Percentiles rank a stretch among this genome's conserved stretches.
These are phyloP conservation scores for Rubia balearica DNA, from an alignment of 305 asterid species.

Conservation along the genomic window DNA sequence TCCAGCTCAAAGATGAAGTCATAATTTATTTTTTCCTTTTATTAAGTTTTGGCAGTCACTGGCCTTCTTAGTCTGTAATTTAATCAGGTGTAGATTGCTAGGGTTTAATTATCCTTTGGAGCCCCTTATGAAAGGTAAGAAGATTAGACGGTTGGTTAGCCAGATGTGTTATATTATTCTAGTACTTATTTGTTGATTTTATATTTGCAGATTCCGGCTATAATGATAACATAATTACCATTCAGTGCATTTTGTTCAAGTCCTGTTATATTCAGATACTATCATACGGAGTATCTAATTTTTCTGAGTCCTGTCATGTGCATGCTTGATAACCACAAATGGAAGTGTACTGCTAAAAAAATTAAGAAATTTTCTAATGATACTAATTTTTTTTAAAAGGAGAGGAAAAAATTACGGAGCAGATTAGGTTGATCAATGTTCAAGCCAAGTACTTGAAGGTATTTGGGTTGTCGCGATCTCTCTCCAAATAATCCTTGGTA, in stretches of 20 bases:
- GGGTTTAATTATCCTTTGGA: conserved; percentile 27
- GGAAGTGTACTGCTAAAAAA: no score
- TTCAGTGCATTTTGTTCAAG: not conserved
- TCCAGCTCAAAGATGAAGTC: conserved; percentile 60
- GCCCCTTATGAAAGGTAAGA: conserved; percentile 25
- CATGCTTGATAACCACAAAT: no score
- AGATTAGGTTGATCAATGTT: not conserved
- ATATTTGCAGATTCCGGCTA: conserved; percentile 1
- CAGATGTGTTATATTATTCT: conserved; percentile 18
- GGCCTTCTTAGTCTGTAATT: conserved; percentile 34
- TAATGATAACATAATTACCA: not conserved
- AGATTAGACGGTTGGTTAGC: conserved; percentile 33
- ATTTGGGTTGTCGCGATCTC: not conserved
- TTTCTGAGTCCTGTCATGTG: no score
- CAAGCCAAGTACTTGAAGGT: not conserved
- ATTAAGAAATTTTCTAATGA: no score
- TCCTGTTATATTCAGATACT: not conserved
- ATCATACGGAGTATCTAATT: no score
- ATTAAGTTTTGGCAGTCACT: not conserved
- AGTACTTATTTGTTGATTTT: conserved; percentile 17
- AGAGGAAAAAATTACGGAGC: no score
- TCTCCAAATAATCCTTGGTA: not conserved
- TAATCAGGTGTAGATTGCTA: conserved; percentile 40
- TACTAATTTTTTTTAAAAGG: no score
- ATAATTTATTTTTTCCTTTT: not conserved